phyloP scores from a whole-genome alignment of 78 protist genomes.

The slime mould (Dictyostelium discoideum) region dicty_2.7 NC_007091.3:3201001-3201500 shows the following conservation, averaged over 20 bases:
- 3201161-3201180: conserved; percentile 7
- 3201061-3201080: background rate
- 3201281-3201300: conserved; percentile 3
- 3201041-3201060: background rate
- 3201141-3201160: background rate
- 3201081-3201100: background rate
- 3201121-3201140: conserved; percentile 41
- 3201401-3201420: background rate
- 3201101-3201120: conserved; percentile 56
- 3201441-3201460: background rate
- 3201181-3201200: conserved; percentile 53
- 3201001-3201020: background rate
- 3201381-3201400: background rate
- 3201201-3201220: conserved; percentile 76
- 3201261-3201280: background rate
- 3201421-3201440: background rate
- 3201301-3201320: background rate
- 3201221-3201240: conserved; percentile 63
- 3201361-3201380: background rate
- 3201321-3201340: background rate
- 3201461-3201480: background rate
- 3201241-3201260: background rate
- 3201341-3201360: conserved; percentile 7
- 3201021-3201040: background rate
- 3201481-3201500: background rate